Conservation (phyloP, 352 stramenopile genomes). For the Heterotrichella gracilis region DNA sequence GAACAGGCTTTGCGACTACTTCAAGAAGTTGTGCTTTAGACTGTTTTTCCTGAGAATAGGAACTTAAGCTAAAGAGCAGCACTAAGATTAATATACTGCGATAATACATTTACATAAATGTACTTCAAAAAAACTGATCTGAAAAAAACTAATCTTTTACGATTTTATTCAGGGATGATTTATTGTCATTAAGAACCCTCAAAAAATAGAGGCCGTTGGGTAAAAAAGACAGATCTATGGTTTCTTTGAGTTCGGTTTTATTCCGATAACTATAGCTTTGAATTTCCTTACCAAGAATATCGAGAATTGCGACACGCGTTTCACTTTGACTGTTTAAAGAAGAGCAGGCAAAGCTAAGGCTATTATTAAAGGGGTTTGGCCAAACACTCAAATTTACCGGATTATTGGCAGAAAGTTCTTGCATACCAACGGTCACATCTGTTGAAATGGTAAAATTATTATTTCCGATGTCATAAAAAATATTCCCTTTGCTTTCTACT, state of each 20-base stretch:
- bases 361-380: background rate
- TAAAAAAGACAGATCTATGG: background rate
- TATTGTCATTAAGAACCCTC: background rate
- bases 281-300: background rate
- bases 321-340: background rate
- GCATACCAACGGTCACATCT: background rate
- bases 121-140: too few relatives aligned
- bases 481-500: background rate
- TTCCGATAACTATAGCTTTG: background rate
- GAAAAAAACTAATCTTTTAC: background rate
- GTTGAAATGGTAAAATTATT: background rate
- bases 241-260: background rate
- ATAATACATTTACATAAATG: too few relatives aligned
- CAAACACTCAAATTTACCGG: background rate
- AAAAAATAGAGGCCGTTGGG: background rate
- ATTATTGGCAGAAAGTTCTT: background rate
- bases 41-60: too few relatives aligned
- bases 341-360: background rate
- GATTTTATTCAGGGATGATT: background rate
- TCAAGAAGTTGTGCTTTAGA: too few relatives aligned
- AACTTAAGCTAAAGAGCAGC: too few relatives aligned
- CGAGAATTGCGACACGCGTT: background rate
- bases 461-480: slow-evolving; percentile 3
- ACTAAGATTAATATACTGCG: too few relatives aligned
- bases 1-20: too few relatives aligned